Percentiles rank a stretch among this genome's conserved stretches.
These are phyloP conservation scores for Puccinia hordei DNA, from an alignment of 1,284 basidiomycete genomes.

Conservation along the genomic window DNA sequence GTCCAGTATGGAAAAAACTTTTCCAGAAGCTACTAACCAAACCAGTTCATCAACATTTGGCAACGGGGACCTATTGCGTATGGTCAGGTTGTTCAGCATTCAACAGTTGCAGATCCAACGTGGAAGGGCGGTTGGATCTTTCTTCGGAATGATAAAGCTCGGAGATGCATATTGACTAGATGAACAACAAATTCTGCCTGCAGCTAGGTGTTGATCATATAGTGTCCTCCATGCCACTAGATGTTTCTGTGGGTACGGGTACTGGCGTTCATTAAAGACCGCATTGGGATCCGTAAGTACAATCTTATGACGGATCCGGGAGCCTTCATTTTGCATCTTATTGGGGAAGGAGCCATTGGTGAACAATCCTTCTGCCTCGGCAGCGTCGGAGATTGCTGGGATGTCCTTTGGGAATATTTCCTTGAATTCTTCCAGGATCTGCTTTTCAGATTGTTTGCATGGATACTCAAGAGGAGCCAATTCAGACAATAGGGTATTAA, in stretches of 20 bases:
- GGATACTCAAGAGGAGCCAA: too few species aligned
- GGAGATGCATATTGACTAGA: too few species aligned
- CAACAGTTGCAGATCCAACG: slow-evolving; percentile 5
- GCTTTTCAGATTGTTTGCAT: not conserved
- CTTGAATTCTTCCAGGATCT: too few species aligned
- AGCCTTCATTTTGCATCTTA: too few species aligned
- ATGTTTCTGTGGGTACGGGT: slow-evolving; percentile 29
- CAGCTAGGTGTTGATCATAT: slow-evolving; percentile 23
- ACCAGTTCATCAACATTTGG: slow-evolving; percentile 53
- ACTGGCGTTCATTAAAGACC: slow-evolving; percentile 14
- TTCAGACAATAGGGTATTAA: too few species aligned
- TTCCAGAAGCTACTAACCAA: slow-evolving; percentile 40
- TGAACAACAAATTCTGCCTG: slow-evolving; percentile 13
- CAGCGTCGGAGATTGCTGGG: too few species aligned
- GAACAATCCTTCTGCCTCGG: not conserved
- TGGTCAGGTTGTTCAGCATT: not conserved
- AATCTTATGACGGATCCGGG: too few species aligned
- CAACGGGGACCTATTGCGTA: slow-evolving; percentile 48
- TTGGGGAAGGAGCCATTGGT: too few species aligned
- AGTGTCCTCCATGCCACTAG: slow-evolving; percentile 14
- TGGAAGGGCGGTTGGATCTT: not conserved
- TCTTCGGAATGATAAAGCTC: too few species aligned
- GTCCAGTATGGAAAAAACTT: slow-evolving; percentile 53
- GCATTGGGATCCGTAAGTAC: too few species aligned
- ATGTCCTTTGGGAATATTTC: too few species aligned